Evolutionary conservation across 495 filamentous ascomycete species (phyloP).

Genomic region (Penicillium herquei): DNA sequence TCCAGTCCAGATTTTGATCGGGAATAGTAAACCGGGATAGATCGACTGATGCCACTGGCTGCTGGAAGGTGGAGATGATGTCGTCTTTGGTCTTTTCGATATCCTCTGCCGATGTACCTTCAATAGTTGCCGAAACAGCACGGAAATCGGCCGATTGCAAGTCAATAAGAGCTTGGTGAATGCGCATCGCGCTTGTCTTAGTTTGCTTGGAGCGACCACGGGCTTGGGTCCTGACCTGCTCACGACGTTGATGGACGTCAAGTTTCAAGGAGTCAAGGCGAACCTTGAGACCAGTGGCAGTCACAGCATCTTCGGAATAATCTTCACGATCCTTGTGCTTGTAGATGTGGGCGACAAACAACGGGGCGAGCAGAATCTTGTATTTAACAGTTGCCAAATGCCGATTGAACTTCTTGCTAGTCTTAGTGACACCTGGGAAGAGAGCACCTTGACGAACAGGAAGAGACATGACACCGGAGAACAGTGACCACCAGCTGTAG

Average conservation of each 20-base stretch:
- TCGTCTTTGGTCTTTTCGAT: conserved; percentile 60
- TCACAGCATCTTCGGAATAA: conserved; percentile 72
- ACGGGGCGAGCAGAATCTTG: conserved; percentile 83
- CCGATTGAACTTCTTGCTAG: conserved; percentile 96
- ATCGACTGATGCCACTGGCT: conserved; percentile 56
- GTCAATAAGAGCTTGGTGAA: conserved; percentile 90
- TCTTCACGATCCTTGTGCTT: conserved; percentile 97
- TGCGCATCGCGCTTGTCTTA: conserved; percentile 87
- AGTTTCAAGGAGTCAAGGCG: conserved; percentile 93
- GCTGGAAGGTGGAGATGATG: conserved; percentile 55
- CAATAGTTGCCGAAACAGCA: conserved; percentile 88
- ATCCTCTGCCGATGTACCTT: conserved; percentile 70
- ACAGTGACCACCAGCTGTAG: conserved; percentile 96
- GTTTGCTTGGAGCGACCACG: conserved; percentile 68
- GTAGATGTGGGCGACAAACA: conserved; percentile 95
- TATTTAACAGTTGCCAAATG: conserved; percentile 98
- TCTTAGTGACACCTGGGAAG: conserved; percentile 90
- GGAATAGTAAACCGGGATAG: conserved; percentile 90
- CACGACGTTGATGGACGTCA: conserved; percentile 90
- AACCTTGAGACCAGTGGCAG: conserved; percentile 91
- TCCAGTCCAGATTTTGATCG: conserved; percentile 91
- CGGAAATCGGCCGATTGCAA: conserved; percentile 89
- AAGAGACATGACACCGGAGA: conserved; percentile 91
- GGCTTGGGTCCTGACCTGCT: conserved; percentile 80
- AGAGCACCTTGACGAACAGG: conserved; percentile 88